Base-by-base conservation (phyloP, 2,329 filamentous ascomycete species). In the Diatrype stigma region DNA sequence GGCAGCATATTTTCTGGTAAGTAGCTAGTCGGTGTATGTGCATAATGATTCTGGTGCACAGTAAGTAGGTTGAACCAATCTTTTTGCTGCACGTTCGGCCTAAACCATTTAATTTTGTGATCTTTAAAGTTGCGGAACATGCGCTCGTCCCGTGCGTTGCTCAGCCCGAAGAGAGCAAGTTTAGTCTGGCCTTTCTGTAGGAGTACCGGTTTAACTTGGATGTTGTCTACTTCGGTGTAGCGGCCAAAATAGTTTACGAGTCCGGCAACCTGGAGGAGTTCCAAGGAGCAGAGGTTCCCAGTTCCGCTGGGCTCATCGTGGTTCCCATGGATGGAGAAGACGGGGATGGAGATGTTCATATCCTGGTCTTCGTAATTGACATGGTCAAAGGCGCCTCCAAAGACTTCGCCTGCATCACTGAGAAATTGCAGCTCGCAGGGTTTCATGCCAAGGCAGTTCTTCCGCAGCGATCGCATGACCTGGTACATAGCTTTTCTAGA, bases 291-390 rank as follows among this genome's bases (percentile, higher is more conserved):
- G 57, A 87, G 86, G 66, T 96, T 90, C 11, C 92, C 94, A 63
- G 96, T 92, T 10, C 94, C 94, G n/a, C 92, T 95, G 0, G 94
- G 94, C 66, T 99, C 94, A 65, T 99, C 94, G 67, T 99, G 94
- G 64, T 99, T 99, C 44, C 94, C 94, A 63, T 99, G 95, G 38
- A 99, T 99, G 1, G 93, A 96, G 67, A 99, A 99, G 26, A 99
- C 91, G 0, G 94, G 94, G 50, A 97, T 96, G 1, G 92, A 90
- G 54, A 99, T 84, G 63, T 99, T 99, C 70, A 99, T 96, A 62
- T 99, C 90, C 22, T 90, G 84, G 63, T 99, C 94, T 70, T 97
- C 91, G 70, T 99, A 99, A 70, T 99, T 99, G 70, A 96, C 93
- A 67, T 96, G 89, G 46, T 90, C 86, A 65, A 96, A 96, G 0